Percentiles rank a stretch among this genome's conserved stretches.
Conservation (phyloP, 768 basidiomycete genomes). For the Leccinum longicurvipes region DNA sequence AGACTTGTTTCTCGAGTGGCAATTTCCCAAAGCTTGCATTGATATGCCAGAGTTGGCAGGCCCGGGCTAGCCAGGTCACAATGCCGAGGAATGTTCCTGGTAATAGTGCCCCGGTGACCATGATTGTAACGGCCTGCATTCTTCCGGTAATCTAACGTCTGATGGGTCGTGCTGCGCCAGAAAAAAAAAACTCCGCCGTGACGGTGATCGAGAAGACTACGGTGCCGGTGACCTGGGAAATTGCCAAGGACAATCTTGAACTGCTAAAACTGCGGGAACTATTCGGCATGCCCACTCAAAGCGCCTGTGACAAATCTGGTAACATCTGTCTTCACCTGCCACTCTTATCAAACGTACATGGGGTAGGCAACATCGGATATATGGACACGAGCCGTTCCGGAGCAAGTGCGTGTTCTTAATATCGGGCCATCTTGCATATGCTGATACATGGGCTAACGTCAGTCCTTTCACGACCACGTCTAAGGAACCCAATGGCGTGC, state of each 20-base stretch:
- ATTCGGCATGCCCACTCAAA: background rate
- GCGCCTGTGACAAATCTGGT: slow-evolving; percentile 14
- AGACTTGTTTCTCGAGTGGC: background rate
- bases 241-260: slow-evolving; percentile 17
- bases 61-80: too few species aligned
- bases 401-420: slow-evolving; percentile 7
- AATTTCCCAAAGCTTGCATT: background rate
- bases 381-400: slow-evolving; percentile 6
- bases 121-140: slow-evolving; percentile 4
- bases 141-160: slow-evolving; percentile 12
- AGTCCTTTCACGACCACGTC: slow-evolving; percentile 7
- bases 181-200: slow-evolving; percentile 10
- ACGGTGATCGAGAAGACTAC: slow-evolving; percentile 10
- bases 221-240: slow-evolving; percentile 20
- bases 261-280: slow-evolving; percentile 1
- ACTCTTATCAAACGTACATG: background rate
- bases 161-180: background rate
- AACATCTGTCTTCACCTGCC: slow-evolving; percentile 1
- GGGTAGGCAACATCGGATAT: slow-evolving; percentile 8
- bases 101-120: slow-evolving; percentile 8
- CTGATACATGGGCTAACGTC: background rate
- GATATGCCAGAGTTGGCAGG: slow-evolving; percentile 3
- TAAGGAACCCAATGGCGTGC: background rate
- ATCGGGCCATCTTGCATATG: slow-evolving; percentile 7
- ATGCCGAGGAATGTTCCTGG: slow-evolving; percentile 2